Conservation (phyloP, 225 moss, liverwort and hornwort species). For the Polytrichum formosum region DNA sequence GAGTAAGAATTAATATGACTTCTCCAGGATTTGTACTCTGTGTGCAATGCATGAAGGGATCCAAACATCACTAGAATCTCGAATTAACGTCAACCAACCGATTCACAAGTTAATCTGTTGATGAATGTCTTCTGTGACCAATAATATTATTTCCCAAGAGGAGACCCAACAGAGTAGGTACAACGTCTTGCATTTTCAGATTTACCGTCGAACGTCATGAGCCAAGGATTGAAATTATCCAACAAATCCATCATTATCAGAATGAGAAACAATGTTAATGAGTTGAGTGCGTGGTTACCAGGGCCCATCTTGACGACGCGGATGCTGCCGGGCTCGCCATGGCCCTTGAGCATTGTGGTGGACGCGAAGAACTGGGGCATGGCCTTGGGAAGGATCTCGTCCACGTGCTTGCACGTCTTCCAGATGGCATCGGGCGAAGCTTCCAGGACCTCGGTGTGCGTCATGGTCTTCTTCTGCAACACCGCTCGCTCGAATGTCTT, state of each 20-base stretch:
- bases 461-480: slow-evolving; percentile 11
- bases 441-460: slow-evolving; percentile 20
- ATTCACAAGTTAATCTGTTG: too few species aligned
- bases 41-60: too few species aligned
- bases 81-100: too few species aligned
- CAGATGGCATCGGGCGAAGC: slow-evolving; percentile 20
- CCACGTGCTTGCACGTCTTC: slow-evolving; percentile 16
- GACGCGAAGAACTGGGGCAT: slow-evolving; percentile 30
- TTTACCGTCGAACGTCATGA: too few species aligned
- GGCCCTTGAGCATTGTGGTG: slow-evolving; percentile 12
- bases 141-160: too few species aligned
- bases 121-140: too few species aligned
- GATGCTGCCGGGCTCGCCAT: slow-evolving; percentile 33
- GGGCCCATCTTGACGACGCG: slow-evolving; percentile 34
- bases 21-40: too few species aligned
- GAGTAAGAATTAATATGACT: too few species aligned
- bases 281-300: background rate
- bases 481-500: slow-evolving; percentile 18
- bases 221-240: too few species aligned
- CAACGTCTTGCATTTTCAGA: too few species aligned
- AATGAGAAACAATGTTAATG: background rate
- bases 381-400: slow-evolving; percentile 22
- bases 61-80: too few species aligned
- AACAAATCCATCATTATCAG: background rate
- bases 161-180: too few species aligned